A percentile compares a stretch with the other conserved stretches of the same genome.
Conservation (phyloP, 805 yeast genomes). For the Saturnispora besseyi region DNA sequence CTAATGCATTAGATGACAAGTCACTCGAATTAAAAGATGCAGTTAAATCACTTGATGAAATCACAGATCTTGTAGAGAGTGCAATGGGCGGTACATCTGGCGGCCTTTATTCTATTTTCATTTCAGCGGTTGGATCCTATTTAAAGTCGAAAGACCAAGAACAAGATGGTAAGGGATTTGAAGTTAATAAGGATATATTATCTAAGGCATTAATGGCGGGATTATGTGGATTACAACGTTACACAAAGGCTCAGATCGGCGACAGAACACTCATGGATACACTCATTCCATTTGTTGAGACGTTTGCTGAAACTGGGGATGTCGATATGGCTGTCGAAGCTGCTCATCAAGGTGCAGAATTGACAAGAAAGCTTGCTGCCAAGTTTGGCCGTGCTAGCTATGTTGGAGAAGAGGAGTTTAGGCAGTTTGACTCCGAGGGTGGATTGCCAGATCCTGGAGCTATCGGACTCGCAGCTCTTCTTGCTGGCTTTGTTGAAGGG, state of each 20-base stretch:
- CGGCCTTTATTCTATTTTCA: conserved; percentile 78
- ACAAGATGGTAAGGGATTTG: conserved; percentile 18
- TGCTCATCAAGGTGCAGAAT: conserved; percentile 67
- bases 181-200: conserved; percentile 20
- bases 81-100: conserved; percentile 99
- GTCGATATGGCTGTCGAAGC: conserved; percentile 54
- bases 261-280: conserved; percentile 88
- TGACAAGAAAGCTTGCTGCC: conserved; percentile 68
- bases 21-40: conserved; percentile 38
- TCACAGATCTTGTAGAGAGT: conserved; percentile 73
- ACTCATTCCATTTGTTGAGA: conserved; percentile 74
- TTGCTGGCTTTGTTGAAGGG: conserved; percentile 25
- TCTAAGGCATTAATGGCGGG: conserved; percentile 50
- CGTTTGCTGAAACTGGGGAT: conserved; percentile 42
- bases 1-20: conserved; percentile 38
- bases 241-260: conserved; percentile 83
- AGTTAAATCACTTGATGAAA: conserved; percentile 51
- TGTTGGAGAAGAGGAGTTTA: conserved; percentile 55
- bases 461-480: conserved; percentile 52
- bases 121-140: conserved; percentile 62
- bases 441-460: conserved; percentile 97
- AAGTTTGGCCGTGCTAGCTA: conserved; percentile 92
- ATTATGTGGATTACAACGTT: conserved; percentile 64
- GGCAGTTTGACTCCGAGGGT: conserved; percentile 42
- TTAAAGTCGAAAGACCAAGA: conserved; percentile 35